Percentiles rank a stretch among this genome's conserved stretches.
Evolutionary conservation across 148 eudicot species (phyloP).

Genomic region (Rhododendron kiyosumense): DNA sequence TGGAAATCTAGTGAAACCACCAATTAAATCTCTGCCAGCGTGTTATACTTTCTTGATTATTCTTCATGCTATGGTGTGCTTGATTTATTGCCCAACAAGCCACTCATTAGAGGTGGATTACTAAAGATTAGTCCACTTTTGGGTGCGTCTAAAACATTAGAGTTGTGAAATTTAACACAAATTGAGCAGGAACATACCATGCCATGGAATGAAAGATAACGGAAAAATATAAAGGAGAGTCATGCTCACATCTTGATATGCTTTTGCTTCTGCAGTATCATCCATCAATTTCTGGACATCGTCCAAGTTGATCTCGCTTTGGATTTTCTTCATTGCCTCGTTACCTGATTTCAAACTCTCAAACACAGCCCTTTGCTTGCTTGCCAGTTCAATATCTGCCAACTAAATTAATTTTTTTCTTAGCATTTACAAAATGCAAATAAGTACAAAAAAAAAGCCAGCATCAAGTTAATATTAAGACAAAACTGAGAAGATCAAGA

Average conservation of each 20-base stretch:
- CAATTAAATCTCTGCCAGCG: neutral
- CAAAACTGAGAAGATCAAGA: neutral
- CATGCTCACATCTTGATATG: slow-evolving; percentile 85
- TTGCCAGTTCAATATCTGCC: slow-evolving; percentile 96
- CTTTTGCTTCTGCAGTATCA: slow-evolving; percentile 97
- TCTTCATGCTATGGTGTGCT: neutral
- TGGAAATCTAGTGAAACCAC: neutral
- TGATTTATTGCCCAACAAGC: neutral
- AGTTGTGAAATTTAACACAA: neutral
- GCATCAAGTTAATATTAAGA: neutral
- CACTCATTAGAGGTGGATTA: neutral
- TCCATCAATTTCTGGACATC: slow-evolving; percentile 98
- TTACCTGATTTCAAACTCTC: slow-evolving; percentile 88
- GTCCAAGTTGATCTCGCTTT: slow-evolving; percentile 81
- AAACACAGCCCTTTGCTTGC: slow-evolving; percentile 95
- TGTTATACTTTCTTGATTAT: neutral
- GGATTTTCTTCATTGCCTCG: slow-evolving; percentile 86
- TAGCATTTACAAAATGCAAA: neutral
- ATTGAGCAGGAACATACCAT: neutral
- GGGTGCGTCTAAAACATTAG: neutral
- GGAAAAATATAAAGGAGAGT: slow-evolving; percentile 4
- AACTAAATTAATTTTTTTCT: slow-evolving; percentile 44
- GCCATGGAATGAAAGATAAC: neutral
- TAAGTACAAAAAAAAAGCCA: neutral
- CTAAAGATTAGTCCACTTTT: neutral